Base-by-base conservation (phyloP, 768 basidiomycete species). In the Hypsizygus marmoreus region DNA sequence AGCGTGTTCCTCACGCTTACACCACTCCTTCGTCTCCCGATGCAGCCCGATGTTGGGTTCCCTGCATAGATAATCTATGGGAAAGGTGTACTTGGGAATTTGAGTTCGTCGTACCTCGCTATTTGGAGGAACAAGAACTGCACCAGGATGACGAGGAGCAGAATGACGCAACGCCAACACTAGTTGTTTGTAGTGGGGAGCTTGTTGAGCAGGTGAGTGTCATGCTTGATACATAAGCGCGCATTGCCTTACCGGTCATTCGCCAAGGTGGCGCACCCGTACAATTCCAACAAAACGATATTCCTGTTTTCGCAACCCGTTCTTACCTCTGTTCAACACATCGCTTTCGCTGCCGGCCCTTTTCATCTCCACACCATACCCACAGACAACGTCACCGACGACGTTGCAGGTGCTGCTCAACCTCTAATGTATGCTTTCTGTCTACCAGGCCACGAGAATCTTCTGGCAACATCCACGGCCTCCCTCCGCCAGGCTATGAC, bases 21-120 rank as follows among this genome's bases (percentile, higher is more conserved):
- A 92, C 94, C 3, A 87, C 85, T 4, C 86, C 93, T 1, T 88
- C 90, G 0, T 86, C 86, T 6, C 85, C 93, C 5, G 91, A 95
- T 60, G 79, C 91, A 13, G 94, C 95, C n/a, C 77, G 97, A 59
- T 94, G 91, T 57, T 99, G 97, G 97, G 86, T 97, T n/a, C 97
- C 97, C 11, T 99, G 97, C 58, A 67, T 97, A 14, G 97, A 99
- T 65, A 90, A 82, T 56, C 67, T 93, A 16, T 95, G 93, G 91
- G 95, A 97, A 66, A 86, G 91, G 57, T 97, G 91, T 56, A 95
- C 95, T 6, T 99, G 97, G 97, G 97, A 99, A 59, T 88, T 98
- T 46, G 92, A 97, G 65, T 91, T 97, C 64, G 82, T 97, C 40
- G 95, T 97, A 25, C 94, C 95, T 39, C 76, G 86, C 53, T 86